Conservation (phyloP, 345 rosid species). For the Carallia pectinifolia region DNA sequence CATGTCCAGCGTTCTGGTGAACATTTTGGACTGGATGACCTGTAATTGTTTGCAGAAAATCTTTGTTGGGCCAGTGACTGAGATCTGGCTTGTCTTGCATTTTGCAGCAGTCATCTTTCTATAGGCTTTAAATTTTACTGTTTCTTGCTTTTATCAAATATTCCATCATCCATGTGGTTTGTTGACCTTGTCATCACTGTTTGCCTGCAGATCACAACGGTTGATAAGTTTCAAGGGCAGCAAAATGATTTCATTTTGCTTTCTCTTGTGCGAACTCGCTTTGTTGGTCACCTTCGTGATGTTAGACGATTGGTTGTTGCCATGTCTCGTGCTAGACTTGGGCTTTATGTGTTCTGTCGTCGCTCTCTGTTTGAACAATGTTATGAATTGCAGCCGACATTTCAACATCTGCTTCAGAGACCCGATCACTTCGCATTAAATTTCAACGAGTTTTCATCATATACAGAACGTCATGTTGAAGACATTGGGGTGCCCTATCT, state of each 20-base stretch:
- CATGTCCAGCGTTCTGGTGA: not conserved
- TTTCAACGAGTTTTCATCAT: constrained; percentile 52
- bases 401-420: constrained; percentile 70
- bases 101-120: too few species aligned
- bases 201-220: constrained; percentile 71
- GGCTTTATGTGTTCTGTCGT: constrained; percentile 84
- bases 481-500: constrained; percentile 61
- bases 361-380: constrained; percentile 94
- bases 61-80: not conserved
- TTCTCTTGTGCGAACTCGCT: constrained; percentile 93
- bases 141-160: too few species aligned
- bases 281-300: constrained; percentile 97
- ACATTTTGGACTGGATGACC: not conserved
- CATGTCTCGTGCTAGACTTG: constrained; percentile 98
- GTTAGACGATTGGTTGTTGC: constrained; percentile 96
- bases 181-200: too few species aligned
- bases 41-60: too few species aligned
- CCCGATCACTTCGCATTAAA: constrained; percentile 77
- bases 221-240: constrained; percentile 99
- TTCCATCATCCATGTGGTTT: too few species aligned
- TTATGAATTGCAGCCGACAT: constrained; percentile 95
- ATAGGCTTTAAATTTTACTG: too few species aligned
- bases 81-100: too few species aligned
- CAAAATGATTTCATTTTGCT: constrained; percentile 92
- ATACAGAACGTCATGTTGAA: constrained; percentile 76